Evolutionary conservation across 1,284 basidiomycete species (phyloP), one percentile per base, ranked within the genome.

Genomic region (Fomitopsis palustris): DNA sequence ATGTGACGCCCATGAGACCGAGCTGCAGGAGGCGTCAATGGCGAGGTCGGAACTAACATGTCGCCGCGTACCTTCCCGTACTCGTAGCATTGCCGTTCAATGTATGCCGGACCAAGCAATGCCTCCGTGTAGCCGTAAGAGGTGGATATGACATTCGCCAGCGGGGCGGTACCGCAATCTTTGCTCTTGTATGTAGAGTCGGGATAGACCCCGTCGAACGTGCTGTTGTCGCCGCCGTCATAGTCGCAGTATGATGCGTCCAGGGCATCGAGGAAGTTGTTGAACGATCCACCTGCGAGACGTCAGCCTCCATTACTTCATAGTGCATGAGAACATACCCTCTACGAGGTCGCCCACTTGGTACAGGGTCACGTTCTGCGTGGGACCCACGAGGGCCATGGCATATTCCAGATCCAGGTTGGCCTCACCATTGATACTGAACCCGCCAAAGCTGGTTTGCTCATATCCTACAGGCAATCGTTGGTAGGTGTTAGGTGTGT

Each of bases 141-240:
- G 1, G 79, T 78, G 10, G 83, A 85, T 21, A 86, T 79, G 45
- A 85, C 79, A 56, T 84, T 74, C n/a, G 83, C 74, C 17, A 79
- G 79, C 5, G 72, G 69, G 31, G 79, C 68, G 21, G 77, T 83
- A 1, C 84, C 85, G 62, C 84, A 86, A 17, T 45, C 55, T 14
- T 60, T 19, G 19, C 21, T 41, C 8, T 55, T 37, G 41, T 51
- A 59, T 14, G 52, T 14, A 61, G 29, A 72, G 23, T 72, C 69
- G 66, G 62, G 52, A 45, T 64, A 61, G 35, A 49, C 56, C 23
- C 59, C 68, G 49, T 70, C 63, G 8, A 65, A 56, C 10, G 31
- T 7, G 16, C 41, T 54, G 41, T 59, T 43, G 31, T 59, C 53
- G 9, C 58, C 58, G n/a, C 54, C 53, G 17, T 59, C 58, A n/a